Base-by-base conservation (phyloP, 352 stramenopile genomes). In the Halophytophthora polymorphica region DNA sequence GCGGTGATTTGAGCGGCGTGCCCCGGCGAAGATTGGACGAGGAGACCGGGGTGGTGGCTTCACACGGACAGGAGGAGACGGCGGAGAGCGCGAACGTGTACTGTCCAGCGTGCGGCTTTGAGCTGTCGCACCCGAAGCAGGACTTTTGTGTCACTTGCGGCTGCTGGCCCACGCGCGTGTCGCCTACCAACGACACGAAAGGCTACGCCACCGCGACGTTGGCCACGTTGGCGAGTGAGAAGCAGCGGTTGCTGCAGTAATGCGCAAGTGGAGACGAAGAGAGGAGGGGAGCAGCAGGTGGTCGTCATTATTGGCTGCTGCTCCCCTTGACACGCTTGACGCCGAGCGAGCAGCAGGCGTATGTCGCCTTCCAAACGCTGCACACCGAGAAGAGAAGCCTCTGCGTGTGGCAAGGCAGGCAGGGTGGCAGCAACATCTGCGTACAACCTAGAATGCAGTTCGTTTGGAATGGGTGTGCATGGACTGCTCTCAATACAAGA, bases 91-190 rank as follows among this genome's bases (percentile, higher is more conserved):
- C 53, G 14, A 83, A 86, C 53, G 51, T 87, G 58, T 87, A 76
- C 53, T 74, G 71, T 44, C 71, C 71, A 3, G 58, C 61, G 5
- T 82, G 71, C 22, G 40, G 50, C n/a, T 82, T 82, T 45, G 61
- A 73, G 46, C 47, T 82, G 6, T 72, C 68, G 7, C 68, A 73
- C 37, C 31, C 40, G 11, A 66, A 68, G 11, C 68, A 82, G 34
- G 71, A 78, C 53, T 82, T 78, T 48, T 82, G 71, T 25, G 56
- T 74, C 21, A 89, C 77, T 36, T 91, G 81, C 39, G 71, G 72
- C 11, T 84, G 71, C 33, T 90, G 80, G 80, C 80, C 80, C 6
- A 79, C 77, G 17, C 72, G 61, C 21, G 40, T 68, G 14, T 85
- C 77, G 2, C 58, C 57, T 0, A 83, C 73, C 1, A 90, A 90